Evolutionary conservation across 192 early-diverging fungal genomes (phyloP), one percentile per base, ranked within the genome.

Genomic region (Entomortierella parvispora): DNA sequence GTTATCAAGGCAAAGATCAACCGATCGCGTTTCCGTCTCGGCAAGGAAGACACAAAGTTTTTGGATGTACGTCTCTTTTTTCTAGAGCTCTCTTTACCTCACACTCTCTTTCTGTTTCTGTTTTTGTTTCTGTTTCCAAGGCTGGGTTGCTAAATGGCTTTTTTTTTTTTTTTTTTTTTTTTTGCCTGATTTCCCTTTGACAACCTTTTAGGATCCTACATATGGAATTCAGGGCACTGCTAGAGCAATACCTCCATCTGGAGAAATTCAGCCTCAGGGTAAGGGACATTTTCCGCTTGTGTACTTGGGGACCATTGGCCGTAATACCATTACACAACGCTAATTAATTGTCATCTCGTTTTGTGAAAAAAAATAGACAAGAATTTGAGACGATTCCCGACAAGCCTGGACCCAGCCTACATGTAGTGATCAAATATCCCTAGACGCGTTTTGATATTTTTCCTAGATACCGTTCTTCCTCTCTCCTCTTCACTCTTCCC

Each of bases 1-100:
- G 81, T 84, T 32, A 92, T 94, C 66, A 94, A 92, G 60, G 85
- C 87, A 10, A 94, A 94, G 76, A 79, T 92, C 45, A 94, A 94
- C 61, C 77, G 93, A 50, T 91, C 90, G 15, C 90, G 90, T 47
- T 80, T 94, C 45, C 86, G 88, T 22, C 71, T 94, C 34, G 81
- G 82, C 3, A 94, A 94, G 58, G 93, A 93, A 59, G 82, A 80
- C 2, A 88, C 85, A 1, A 81, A 79, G 20, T 88, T 88, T 33
- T 51, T 88, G 28, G 78, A 86, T 45, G 87, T 86, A 74, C 81
- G 75, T 58, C 3, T 26, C 23, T 68, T 40, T 47, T 2, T 12
- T 29, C 20, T 49, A 34, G 40, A 43, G n/a, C n/a, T n/a, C 28
- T n/a, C 31, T 57, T 22, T 29, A 32, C 17, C 15, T 7, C n/a